Base-by-base conservation (phyloP, 1,139 yeast genomes). In the Suhomyces bokatorum region DNA sequence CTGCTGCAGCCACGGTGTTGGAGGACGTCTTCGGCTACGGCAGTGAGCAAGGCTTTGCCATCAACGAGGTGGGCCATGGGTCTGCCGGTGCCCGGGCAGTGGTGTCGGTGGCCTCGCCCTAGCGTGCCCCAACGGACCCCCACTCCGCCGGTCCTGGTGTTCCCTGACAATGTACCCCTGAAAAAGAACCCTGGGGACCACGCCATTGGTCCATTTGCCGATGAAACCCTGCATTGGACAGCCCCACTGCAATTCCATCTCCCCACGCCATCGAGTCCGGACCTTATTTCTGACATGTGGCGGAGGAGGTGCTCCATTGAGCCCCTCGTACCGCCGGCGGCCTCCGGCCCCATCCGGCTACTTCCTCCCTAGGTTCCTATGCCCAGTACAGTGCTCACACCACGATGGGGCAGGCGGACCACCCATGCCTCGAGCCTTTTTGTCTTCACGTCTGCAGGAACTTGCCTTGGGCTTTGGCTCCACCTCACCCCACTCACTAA, bases 11-110 rank as follows among this genome's bases (percentile, higher is more conserved):
- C 24, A 24, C 12, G 2, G 40, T 28, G 20, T 20, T 39, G 12
- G 64, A 57, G 16, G 58, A 59, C 3, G 57, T 66, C 3, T 68
- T 75, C 53, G 78, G 80, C 2, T 57, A 73, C 43, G 83, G 83
- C 1, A 63, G 75, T 35, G 83, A 78, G 50, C 47, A 46, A 7
- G 84, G 83, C 0, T 72, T 76, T 47, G 48, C 42, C 9, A 56
- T 64, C 41, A 64, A 78, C 50, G 71, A 65, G 0, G 59, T 72
- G 12, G 65, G 68, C 52, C 74, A 75, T 56, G 59, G 58, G 30
- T 68, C 80, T 0, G 63, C 71, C 3, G 81, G 82, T 0, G 83
- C 78, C 6, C 30, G 40, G 16, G 40, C 30, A 5, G 13, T 35
- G 10, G 14, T 40, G 4, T 20, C 24, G 24, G 24, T 20, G 24